Conservation (phyloP, 1,284 basidiomycete species). For the Cryptococcus wingfieldii region DNA sequence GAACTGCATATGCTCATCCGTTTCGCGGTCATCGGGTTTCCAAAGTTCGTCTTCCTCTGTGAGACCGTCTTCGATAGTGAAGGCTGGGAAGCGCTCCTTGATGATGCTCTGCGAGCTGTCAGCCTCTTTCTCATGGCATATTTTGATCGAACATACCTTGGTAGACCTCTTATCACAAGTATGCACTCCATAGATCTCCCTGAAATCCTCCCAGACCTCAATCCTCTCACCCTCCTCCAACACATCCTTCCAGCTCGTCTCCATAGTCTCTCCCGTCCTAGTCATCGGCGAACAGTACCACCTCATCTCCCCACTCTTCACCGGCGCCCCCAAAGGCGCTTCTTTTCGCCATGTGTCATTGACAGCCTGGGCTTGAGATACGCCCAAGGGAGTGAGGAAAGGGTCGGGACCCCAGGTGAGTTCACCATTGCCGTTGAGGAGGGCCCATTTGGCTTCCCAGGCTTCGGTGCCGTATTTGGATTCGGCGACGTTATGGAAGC, state of each 20-base stretch:
- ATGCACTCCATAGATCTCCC: slow-evolving; percentile 47
- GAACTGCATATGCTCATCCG: slow-evolving; percentile 54
- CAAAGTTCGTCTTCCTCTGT: slow-evolving; percentile 69
- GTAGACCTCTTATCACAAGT: slow-evolving; percentile 44
- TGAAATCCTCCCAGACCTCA: slow-evolving; percentile 45
- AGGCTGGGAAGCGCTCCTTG: slow-evolving; percentile 56
- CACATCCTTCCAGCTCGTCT: slow-evolving; percentile 59
- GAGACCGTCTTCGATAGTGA: slow-evolving; percentile 63
- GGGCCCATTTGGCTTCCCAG: slow-evolving; percentile 61
- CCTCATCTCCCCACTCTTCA: slow-evolving; percentile 54
- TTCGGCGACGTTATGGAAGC: slow-evolving; percentile 56
- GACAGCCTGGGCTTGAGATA: slow-evolving; percentile 59
- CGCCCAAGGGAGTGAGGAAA: slow-evolving; percentile 63
- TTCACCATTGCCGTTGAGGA: slow-evolving; percentile 64
- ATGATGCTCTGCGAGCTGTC: slow-evolving; percentile 53
- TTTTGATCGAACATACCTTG: slow-evolving; percentile 50
- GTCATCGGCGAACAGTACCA: slow-evolving; percentile 70
- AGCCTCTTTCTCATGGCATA: neutral
- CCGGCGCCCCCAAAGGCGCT: slow-evolving; percentile 54
- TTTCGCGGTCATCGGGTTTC: slow-evolving; percentile 63
- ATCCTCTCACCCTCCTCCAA: slow-evolving; percentile 25
- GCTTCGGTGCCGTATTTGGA: slow-evolving; percentile 63
- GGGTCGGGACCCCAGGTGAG: slow-evolving; percentile 80
- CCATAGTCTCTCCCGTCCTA: slow-evolving; percentile 65
- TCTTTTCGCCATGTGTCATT: slow-evolving; percentile 61